Conservation (phyloP, 352 stramenopile species). For the Phytophthora rubi region DNA sequence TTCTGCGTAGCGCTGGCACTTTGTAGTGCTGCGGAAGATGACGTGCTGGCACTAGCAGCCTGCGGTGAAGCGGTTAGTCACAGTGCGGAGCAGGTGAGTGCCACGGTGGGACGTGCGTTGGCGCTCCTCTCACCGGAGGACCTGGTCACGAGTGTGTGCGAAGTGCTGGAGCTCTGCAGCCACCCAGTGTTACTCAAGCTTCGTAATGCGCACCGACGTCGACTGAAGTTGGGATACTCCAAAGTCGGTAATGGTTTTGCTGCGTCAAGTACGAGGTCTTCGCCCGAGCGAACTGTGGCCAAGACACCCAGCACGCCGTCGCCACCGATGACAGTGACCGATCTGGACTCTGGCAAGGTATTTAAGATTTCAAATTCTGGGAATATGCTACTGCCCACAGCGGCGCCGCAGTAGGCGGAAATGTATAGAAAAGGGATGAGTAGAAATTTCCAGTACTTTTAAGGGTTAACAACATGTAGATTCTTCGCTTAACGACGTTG, state of each 20-base stretch:
- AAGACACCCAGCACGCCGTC: constrained; percentile 9
- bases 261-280: constrained; percentile 3
- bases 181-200: constrained; percentile 82
- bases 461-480: no score
- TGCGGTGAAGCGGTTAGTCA: constrained; percentile 30
- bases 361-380: constrained; percentile 73
- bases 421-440: constrained; percentile 1
- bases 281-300: constrained; percentile 1
- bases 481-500: no score
- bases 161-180: constrained; percentile 80
- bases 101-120: constrained; percentile 62
- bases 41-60: constrained; percentile 48
- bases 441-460: background rate
- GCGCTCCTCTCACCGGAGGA: constrained; percentile 61
- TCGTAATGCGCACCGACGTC: constrained; percentile 73
- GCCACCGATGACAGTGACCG: constrained; percentile 62
- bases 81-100: constrained; percentile 71
- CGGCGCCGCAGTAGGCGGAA: constrained; percentile 11
- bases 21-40: constrained; percentile 66
- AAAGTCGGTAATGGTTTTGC: constrained; percentile 38
- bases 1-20: constrained; percentile 78
- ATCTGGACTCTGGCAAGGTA: constrained; percentile 75
- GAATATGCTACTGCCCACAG: constrained; percentile 59
- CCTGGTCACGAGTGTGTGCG: constrained; percentile 75
- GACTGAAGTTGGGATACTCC: constrained; percentile 58